A percentile compares a stretch with the other conserved stretches of the same genome.
Conservation (phyloP, 306 rosid species). For the Lablab purpureus region DNA sequence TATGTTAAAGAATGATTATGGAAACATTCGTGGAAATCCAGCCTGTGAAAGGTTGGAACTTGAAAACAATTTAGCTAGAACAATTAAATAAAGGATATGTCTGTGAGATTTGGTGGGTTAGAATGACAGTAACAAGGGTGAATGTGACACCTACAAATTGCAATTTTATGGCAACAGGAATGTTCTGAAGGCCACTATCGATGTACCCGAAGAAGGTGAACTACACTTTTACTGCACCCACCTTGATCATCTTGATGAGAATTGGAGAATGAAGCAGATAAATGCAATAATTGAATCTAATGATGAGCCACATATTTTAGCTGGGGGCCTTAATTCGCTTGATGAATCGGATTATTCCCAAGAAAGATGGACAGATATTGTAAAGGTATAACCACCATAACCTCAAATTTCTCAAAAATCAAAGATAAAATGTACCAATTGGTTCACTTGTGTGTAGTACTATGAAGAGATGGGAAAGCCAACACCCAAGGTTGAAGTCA, state of each 20-base stretch:
- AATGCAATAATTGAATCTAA: conserved; percentile 73
- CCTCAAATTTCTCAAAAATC: not conserved
- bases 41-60: conserved; percentile 9
- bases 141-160: conserved; percentile 40
- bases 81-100: conserved; percentile 5
- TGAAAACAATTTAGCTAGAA: conserved; percentile 20
- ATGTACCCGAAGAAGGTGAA: conserved; percentile 76
- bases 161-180: conserved; percentile 61
- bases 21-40: conserved; percentile 43
- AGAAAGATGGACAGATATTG: conserved; percentile 88
- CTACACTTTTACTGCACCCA: conserved; percentile 76
- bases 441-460: conserved; percentile 54
- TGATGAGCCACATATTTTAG: conserved; percentile 74
- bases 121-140: conserved; percentile 39
- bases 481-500: conserved; percentile 75
- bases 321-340: conserved; percentile 82
- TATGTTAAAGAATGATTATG: conserved; percentile 11
- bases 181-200: conserved; percentile 86
- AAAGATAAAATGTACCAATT: not conserved
- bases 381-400: conserved; percentile 56
- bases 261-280: conserved; percentile 89
- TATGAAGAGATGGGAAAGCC: conserved; percentile 82
- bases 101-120: conserved; percentile 1
- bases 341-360: conserved; percentile 85
- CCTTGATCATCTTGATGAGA: conserved; percentile 88